These are phyloP conservation scores for Xylaria flabelliformis DNA, from an alignment of 495 filamentous ascomycete species.

Conservation along the genomic window DNA sequence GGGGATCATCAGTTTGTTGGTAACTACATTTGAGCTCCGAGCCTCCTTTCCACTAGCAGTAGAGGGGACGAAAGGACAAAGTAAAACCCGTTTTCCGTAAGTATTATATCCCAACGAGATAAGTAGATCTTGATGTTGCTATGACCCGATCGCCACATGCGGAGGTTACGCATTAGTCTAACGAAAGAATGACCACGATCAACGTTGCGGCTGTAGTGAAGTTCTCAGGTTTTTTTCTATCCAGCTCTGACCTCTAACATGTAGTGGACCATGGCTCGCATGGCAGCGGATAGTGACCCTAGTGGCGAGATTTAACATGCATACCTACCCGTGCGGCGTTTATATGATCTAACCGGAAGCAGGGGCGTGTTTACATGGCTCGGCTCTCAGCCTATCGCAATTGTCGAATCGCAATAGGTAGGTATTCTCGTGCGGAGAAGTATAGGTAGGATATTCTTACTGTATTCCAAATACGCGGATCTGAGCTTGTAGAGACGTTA, in stretches of 20 bases:
- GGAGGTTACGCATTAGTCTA: not conserved
- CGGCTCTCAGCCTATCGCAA: not conserved
- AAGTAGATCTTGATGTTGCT: not conserved
- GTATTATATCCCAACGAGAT: not conserved
- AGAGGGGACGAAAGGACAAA: not conserved
- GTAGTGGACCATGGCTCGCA: not conserved
- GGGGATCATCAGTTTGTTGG: not conserved
- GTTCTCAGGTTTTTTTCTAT: not conserved
- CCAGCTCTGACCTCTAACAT: not conserved
- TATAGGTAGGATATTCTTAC: not conserved
- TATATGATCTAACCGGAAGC: slow-evolving; percentile 6
- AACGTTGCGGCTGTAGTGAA: not conserved
- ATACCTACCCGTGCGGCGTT: not conserved
- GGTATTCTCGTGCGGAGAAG: slow-evolving; percentile 2
- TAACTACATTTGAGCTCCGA: not conserved
- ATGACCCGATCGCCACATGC: not conserved
- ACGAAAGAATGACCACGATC: not conserved
- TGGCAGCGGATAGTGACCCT: not conserved
- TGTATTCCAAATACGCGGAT: not conserved
- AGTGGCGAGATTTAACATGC: slow-evolving; percentile 8
- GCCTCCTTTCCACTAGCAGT: not conserved
- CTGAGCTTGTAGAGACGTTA: not conserved
- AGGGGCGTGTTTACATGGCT: not conserved
- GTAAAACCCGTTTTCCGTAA: not conserved
- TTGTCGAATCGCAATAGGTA: slow-evolving; percentile 5